Percentiles rank a stretch among this genome's conserved stretches.
Evolutionary conservation across 148 eudicot genomes (phyloP).

Genomic region (Rhododendron vialii): DNA sequence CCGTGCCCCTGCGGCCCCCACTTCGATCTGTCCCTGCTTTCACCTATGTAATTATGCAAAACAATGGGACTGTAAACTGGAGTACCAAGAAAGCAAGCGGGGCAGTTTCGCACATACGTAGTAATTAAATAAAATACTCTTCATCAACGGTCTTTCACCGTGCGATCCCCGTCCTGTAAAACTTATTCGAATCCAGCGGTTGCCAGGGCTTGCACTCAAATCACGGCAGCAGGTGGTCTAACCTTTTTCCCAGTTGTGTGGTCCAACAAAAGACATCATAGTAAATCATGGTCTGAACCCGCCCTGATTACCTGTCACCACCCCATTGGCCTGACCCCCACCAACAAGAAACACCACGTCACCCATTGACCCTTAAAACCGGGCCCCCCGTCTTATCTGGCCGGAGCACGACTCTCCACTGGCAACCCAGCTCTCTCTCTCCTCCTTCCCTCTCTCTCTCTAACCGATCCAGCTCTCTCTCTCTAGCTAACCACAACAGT

Average conservation of each 20-base stretch:
- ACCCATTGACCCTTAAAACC: neutral
- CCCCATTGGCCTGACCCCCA: neutral
- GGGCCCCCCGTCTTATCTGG: neutral
- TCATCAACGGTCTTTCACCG: neutral
- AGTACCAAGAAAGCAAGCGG: neutral
- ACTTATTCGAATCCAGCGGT: slow-evolving; percentile 1
- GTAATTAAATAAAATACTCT: no score
- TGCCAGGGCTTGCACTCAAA: slow-evolving; percentile 13
- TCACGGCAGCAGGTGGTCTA: slow-evolving; percentile 7
- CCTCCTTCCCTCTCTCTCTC: neutral
- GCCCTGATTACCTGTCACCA: neutral
- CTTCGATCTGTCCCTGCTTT: neutral
- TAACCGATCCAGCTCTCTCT: neutral
- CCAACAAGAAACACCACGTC: neutral
- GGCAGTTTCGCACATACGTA: neutral
- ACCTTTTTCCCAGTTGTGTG: neutral
- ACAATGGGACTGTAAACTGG: neutral
- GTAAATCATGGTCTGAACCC: neutral
- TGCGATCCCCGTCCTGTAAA: neutral
- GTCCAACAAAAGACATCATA: slow-evolving; percentile 1
- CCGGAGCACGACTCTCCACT: neutral
- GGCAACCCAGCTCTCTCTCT: neutral
- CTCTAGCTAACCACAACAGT: neutral
- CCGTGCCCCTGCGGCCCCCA: no score
- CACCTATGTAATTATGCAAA: neutral